A percentile compares a stretch with the other conserved stretches of the same genome.
Evolutionary conservation across 2,329 filamentous ascomycete genomes (phyloP).

Genomic region (Fusarium euwallaceae): DNA sequence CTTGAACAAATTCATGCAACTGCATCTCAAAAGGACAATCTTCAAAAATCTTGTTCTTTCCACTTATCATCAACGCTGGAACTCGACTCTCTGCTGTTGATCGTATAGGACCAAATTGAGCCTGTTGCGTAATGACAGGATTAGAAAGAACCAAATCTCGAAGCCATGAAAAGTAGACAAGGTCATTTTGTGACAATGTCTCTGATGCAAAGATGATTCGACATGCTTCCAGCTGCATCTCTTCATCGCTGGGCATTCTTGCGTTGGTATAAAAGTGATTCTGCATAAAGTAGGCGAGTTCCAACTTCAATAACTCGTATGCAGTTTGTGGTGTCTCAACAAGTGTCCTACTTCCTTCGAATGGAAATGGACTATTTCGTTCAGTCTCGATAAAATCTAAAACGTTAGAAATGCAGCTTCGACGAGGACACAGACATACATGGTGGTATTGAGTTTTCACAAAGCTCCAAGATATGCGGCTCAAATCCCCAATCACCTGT

Average conservation of each 20-base stretch:
- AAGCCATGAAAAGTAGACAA: slow-evolving; percentile 31
- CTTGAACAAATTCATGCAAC: slow-evolving; percentile 35
- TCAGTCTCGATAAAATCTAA: slow-evolving; percentile 41
- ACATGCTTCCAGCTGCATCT: slow-evolving; percentile 42
- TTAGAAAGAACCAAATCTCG: slow-evolving; percentile 39
- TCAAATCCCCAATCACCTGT: slow-evolving; percentile 60
- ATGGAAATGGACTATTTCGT: slow-evolving; percentile 38
- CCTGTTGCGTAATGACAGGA: slow-evolving; percentile 24
- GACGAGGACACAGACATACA: slow-evolving; percentile 42
- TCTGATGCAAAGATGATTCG: slow-evolving; percentile 34
- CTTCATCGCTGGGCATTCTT: slow-evolving; percentile 27
- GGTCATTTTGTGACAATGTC: background rate
- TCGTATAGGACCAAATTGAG: slow-evolving; percentile 44
- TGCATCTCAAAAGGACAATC: slow-evolving; percentile 46
- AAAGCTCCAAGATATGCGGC: slow-evolving; percentile 51
- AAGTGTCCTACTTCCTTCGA: slow-evolving; percentile 32
- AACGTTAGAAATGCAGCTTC: background rate
- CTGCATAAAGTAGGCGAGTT: slow-evolving; percentile 42
- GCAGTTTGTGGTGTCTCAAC: slow-evolving; percentile 38
- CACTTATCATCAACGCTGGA: slow-evolving; percentile 42
- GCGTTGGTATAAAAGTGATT: slow-evolving; percentile 38
- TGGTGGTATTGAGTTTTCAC: slow-evolving; percentile 58
- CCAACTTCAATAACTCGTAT: slow-evolving; percentile 40
- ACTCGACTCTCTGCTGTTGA: slow-evolving; percentile 43
- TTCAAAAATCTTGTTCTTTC: slow-evolving; percentile 48